Conservation (phyloP, 495 filamentous ascomycete genomes). For the Tuber indicum region DNA sequence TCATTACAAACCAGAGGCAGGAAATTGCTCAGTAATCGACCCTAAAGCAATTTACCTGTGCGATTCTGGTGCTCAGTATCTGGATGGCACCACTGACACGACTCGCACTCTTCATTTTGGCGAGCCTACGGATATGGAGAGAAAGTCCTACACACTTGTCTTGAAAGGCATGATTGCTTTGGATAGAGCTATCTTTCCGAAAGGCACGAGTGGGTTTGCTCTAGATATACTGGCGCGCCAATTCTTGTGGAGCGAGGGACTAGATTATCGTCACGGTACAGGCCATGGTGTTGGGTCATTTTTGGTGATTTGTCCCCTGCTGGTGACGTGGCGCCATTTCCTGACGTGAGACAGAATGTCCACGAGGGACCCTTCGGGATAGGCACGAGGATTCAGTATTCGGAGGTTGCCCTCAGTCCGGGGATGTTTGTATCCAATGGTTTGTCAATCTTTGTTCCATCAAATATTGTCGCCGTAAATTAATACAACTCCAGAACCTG, state of each 20-base stretch:
- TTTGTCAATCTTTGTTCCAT: slow-evolving; percentile 32
- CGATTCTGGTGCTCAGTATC: slow-evolving; percentile 91
- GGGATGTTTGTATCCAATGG: slow-evolving; percentile 89
- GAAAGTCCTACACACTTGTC: slow-evolving; percentile 87
- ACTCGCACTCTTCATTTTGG: slow-evolving; percentile 93
- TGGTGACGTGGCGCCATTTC: neutral
- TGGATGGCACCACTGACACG: slow-evolving; percentile 94
- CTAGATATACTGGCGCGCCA: slow-evolving; percentile 85
- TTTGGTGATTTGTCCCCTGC: slow-evolving; percentile 47
- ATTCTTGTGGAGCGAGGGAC: slow-evolving; percentile 81
- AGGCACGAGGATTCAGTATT: slow-evolving; percentile 82
- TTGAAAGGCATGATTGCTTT: slow-evolving; percentile 93
- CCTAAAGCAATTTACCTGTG: slow-evolving; percentile 87
- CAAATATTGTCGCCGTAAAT: neutral
- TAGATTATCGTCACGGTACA: slow-evolving; percentile 95
- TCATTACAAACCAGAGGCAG: slow-evolving; percentile 88
- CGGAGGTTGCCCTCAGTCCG: slow-evolving; percentile 79
- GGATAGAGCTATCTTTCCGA: slow-evolving; percentile 83
- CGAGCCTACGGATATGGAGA: slow-evolving; percentile 74
- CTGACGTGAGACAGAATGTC: slow-evolving; percentile 59
- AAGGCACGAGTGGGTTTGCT: slow-evolving; percentile 88
- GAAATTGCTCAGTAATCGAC: slow-evolving; percentile 76
- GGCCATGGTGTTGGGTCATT: slow-evolving; percentile 95
- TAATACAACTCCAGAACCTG: slow-evolving; percentile 59
- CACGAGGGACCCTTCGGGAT: slow-evolving; percentile 98